A percentile compares a stretch with the other conserved stretches of the same genome.
Evolutionary conservation across 2,329 filamentous ascomycete species (phyloP).

Genomic region (Penicillium sp.): DNA sequence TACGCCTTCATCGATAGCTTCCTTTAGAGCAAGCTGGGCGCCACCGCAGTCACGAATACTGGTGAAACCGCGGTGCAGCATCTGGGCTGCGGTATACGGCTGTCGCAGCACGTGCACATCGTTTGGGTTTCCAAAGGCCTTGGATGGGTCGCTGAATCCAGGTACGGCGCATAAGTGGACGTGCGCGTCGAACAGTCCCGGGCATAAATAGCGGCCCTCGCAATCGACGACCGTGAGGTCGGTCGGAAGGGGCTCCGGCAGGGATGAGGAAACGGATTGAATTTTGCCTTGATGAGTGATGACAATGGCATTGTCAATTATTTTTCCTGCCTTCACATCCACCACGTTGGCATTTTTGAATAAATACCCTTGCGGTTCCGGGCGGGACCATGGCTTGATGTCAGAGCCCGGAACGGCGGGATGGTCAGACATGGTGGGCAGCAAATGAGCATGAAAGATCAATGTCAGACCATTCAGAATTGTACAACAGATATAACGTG

Average conservation of each 20-base stretch:
- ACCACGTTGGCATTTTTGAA: conserved; percentile 26
- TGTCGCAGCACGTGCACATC: conserved; percentile 24
- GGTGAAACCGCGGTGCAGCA: conserved; percentile 60
- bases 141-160: conserved; percentile 21
- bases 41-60: conserved; percentile 60
- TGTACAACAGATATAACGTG: neutral
- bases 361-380: conserved; percentile 15
- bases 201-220: conserved; percentile 23
- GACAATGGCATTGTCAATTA: conserved; percentile 15
- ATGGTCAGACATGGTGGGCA: conserved; percentile 10
- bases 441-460: neutral
- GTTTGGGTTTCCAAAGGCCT: conserved; percentile 24
- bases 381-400: conserved; percentile 26
- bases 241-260: conserved; percentile 7
- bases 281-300: conserved; percentile 20
- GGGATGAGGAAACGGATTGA: conserved; percentile 11
- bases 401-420: conserved; percentile 16
- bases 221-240: conserved; percentile 18
- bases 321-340: conserved; percentile 20
- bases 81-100: conserved; percentile 38
- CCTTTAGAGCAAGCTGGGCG: conserved; percentile 51
- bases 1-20: conserved; percentile 53
- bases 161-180: conserved; percentile 29
- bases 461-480: neutral
- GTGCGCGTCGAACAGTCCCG: conserved; percentile 28